Conservation (phyloP, 2,329 filamentous ascomycete species). For the Alternaria infectoria region DNA sequence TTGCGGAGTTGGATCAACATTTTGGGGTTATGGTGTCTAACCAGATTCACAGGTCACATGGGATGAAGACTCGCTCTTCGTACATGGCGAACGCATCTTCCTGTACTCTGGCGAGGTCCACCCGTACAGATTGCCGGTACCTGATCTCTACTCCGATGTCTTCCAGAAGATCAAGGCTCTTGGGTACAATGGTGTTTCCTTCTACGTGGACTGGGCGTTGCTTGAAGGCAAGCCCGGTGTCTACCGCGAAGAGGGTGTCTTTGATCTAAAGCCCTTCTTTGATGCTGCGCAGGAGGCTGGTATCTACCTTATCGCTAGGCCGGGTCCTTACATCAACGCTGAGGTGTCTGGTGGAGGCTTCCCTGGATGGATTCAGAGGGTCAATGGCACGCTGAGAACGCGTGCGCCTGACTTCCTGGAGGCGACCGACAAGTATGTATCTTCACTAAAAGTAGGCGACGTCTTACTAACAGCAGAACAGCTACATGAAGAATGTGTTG, state of each 20-base stretch:
- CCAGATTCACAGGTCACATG: constrained; percentile 62
- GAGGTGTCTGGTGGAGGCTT: constrained; percentile 79
- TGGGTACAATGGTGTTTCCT: constrained; percentile 80
- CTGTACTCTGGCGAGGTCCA: constrained; percentile 78
- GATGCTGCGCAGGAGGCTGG: constrained; percentile 75
- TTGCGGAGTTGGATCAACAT: background rate
- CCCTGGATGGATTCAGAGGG: constrained; percentile 77
- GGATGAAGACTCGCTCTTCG: constrained; percentile 74
- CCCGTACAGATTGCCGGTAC: constrained; percentile 69
- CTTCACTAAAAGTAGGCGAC: background rate
- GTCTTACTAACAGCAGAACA: constrained; percentile 26
- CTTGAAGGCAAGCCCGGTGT: constrained; percentile 74
- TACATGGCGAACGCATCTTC: constrained; percentile 72
- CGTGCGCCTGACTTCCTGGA: constrained; percentile 66
- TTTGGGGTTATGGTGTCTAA: background rate
- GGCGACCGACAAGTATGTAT: constrained; percentile 68
- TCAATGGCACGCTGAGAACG: constrained; percentile 70
- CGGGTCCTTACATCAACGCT: constrained; percentile 79
- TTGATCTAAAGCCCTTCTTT: constrained; percentile 76
- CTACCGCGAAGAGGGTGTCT: constrained; percentile 74
- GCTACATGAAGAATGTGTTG: constrained; percentile 68
- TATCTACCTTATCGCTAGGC: constrained; percentile 74
- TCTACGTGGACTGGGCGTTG: constrained; percentile 81
- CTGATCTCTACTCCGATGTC: constrained; percentile 70
- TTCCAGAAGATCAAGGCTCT: constrained; percentile 84